A percentile compares a stretch with the other conserved stretches of the same genome.
These are phyloP conservation scores for Besnoitia besnoiti DNA, from an alignment of 169 alveolate species.

Conservation along the genomic window DNA sequence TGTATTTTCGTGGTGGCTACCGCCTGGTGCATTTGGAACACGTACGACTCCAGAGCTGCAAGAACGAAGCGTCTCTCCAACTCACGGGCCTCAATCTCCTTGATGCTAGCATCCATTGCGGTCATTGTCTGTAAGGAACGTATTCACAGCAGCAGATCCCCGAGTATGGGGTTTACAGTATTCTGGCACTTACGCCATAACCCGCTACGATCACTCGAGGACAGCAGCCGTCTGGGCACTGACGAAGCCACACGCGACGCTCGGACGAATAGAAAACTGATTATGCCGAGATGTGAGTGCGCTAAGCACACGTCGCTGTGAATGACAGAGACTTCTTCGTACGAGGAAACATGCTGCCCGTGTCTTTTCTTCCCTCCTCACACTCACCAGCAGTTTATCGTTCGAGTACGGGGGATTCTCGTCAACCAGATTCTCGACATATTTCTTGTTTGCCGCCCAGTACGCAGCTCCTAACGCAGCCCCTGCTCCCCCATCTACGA, in stretches of 20 bases:
- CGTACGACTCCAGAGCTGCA: background rate
- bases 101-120: background rate
- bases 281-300: no score
- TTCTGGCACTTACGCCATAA: background rate
- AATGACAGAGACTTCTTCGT: no score
- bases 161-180: background rate
- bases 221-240: background rate
- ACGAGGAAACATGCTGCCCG: no score
- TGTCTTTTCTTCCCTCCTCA: no score
- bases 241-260: no score
- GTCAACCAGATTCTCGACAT: background rate
- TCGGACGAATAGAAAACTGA: no score
- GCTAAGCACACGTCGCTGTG: no score
- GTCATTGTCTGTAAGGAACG: background rate
- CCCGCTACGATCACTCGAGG: background rate
- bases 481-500: background rate
- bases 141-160: background rate
- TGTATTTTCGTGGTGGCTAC: background rate
- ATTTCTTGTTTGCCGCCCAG: constrained; percentile 21
- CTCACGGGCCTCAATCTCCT: background rate
- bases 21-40: background rate
- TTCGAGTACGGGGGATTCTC: background rate
- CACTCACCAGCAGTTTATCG: constrained; percentile 5
- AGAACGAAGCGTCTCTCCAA: background rate
- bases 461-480: constrained; percentile 29